phyloP scores from a whole-genome alignment of 176 grass and related monocot genomes.

The Aegilops sharonensis region DNA sequence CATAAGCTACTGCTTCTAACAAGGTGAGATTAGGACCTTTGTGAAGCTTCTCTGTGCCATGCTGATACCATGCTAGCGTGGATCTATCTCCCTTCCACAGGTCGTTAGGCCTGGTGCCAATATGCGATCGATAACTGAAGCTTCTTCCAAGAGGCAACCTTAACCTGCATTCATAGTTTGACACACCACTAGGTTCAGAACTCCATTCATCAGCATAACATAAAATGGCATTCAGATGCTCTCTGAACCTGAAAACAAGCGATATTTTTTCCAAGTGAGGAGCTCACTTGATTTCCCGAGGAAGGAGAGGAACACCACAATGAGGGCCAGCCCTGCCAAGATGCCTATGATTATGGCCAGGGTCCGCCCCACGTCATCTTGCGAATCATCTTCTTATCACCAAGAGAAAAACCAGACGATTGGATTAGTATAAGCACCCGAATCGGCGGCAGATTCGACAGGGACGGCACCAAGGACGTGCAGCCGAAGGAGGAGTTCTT shows the following conservation, averaged over 20 bases:
- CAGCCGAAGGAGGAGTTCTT: too few relatives aligned
- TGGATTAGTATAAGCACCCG: not conserved
- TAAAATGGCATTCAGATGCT: not conserved
- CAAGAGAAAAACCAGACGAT: not conserved
- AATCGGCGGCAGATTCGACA: too few relatives aligned
- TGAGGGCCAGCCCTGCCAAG: conserved; percentile 64
- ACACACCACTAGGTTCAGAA: not conserved
- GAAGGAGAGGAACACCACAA: conserved; percentile 91
- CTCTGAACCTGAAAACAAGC: not conserved
- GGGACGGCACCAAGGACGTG: too few relatives aligned
- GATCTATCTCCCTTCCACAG: not conserved
- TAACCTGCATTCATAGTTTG: not conserved
- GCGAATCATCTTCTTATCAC: conserved; percentile 47
- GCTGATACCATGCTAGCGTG: not conserved
- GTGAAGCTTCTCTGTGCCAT: not conserved
- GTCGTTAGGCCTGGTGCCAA: not conserved
- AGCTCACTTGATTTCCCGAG: conserved; percentile 49
- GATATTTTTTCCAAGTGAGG: not conserved
- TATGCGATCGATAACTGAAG: not conserved
- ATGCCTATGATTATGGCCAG: conserved; percentile 76
- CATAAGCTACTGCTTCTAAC: conserved; percentile 3
- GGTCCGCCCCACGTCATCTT: conserved; percentile 71
- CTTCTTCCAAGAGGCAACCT: not conserved
- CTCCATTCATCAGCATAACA: not conserved
- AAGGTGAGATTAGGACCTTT: conserved; percentile 30